phyloP scores from a whole-genome alignment of 306 rosid genomes.

The cucumber (Cucumis sativus) region DNA sequence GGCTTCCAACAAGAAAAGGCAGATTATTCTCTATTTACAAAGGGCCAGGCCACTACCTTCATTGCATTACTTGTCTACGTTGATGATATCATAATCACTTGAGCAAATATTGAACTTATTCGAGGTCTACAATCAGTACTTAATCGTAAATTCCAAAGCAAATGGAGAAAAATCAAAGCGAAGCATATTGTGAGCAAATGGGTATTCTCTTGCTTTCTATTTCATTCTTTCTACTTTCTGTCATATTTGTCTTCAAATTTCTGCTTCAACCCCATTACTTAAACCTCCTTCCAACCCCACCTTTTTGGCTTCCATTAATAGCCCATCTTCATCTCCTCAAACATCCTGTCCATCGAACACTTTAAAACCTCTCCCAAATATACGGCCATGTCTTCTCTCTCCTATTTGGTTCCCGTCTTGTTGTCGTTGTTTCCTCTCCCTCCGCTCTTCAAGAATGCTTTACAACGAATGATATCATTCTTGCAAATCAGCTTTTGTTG shows the following conservation, averaged over 20 bases:
- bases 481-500: neutral
- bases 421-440: neutral
- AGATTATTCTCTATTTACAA: too few species aligned
- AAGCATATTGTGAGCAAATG: too few species aligned
- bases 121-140: too few species aligned
- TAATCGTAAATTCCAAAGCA: too few species aligned
- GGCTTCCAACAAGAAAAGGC: too few species aligned
- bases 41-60: too few species aligned
- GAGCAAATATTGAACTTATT: too few species aligned
- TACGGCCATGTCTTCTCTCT: neutral
- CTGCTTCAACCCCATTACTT: neutral
- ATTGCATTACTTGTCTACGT: too few species aligned
- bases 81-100: too few species aligned
- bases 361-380: neutral
- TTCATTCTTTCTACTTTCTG: neutral
- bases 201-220: neutral
- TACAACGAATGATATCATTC: neutral
- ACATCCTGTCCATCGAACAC: neutral
- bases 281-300: neutral
- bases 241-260: neutral
- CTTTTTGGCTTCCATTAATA: neutral
- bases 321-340: neutral
- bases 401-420: neutral
- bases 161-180: too few species aligned
- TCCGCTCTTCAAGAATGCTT: neutral